These are phyloP conservation scores for Calonectria leucothoes DNA, from an alignment of 2,329 filamentous ascomycete genomes.

Conservation along the genomic window DNA sequence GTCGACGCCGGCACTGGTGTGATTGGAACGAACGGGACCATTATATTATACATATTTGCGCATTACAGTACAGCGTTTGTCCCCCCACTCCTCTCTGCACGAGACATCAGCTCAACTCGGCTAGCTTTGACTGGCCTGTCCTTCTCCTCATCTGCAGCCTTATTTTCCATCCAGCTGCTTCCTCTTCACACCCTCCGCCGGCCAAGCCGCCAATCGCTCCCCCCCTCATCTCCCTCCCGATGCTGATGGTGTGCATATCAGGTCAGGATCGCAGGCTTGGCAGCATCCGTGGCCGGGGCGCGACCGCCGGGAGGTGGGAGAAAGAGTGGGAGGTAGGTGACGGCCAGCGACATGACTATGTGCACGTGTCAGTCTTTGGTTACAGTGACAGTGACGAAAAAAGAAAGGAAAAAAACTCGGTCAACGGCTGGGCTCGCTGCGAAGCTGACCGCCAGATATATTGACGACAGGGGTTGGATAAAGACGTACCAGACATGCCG, in stretches of 20 bases:
- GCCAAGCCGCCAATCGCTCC: background rate
- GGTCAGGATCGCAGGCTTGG: constrained; percentile 41
- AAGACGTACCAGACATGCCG: constrained; percentile 78
- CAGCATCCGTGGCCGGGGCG: constrained; percentile 48
- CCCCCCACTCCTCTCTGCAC: constrained; percentile 2
- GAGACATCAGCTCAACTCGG: background rate
- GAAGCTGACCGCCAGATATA: background rate
- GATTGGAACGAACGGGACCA: background rate
- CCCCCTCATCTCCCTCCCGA: background rate
- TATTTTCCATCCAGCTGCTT: background rate
- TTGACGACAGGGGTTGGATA: background rate
- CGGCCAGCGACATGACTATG: constrained; percentile 69
- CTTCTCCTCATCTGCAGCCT: constrained; percentile 3
- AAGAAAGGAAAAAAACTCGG: background rate
- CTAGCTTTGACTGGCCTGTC: background rate
- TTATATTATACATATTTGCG: constrained; percentile 17
- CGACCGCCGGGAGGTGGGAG: constrained; percentile 53
- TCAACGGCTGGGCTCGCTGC: background rate
- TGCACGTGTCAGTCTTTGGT: constrained; percentile 21
- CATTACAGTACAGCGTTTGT: constrained; percentile 16
- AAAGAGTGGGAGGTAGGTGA: constrained; percentile 64
- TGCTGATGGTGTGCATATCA: constrained; percentile 17
- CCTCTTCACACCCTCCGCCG: background rate
- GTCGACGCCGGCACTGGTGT: background rate
- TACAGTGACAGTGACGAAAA: background rate